Evolutionary conservation across 148 eudicot genomes (phyloP).

Genomic region (Camellia japonica): DNA sequence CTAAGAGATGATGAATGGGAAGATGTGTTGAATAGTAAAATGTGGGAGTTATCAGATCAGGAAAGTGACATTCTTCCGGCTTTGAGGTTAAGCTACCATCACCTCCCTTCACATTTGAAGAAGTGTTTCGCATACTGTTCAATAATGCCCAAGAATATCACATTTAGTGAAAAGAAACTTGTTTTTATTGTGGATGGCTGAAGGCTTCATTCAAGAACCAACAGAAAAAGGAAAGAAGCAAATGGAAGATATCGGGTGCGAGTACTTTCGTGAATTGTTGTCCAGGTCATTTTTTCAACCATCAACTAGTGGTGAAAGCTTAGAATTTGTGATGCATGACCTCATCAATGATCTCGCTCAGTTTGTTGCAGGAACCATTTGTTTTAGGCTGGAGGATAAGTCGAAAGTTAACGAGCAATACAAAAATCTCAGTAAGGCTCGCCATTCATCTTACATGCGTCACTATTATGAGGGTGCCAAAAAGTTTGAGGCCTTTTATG

Average conservation of each 20-base stretch:
- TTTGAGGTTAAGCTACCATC: constrained; percentile 24
- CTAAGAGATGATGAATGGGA: constrained; percentile 6
- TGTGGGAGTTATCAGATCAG: constrained; percentile 11
- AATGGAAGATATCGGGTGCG: constrained; percentile 27
- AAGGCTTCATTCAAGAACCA: constrained; percentile 19
- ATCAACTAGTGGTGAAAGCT: background rate
- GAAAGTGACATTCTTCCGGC: constrained; percentile 10
- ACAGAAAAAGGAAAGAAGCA: background rate
- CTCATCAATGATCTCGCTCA: constrained; percentile 39
- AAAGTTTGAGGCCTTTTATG: background rate
- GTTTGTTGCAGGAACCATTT: constrained; percentile 5
- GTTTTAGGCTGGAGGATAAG: constrained; percentile 24
- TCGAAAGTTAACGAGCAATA: background rate
- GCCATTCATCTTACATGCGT: constrained; percentile 19
- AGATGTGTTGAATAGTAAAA: constrained; percentile 13
- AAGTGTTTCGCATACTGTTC: constrained; percentile 26
- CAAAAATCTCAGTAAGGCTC: background rate
- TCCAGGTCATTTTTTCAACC: constrained; percentile 35
- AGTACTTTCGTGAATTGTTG: constrained; percentile 30
- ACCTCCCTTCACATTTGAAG: constrained; percentile 25
- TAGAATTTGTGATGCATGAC: constrained; percentile 35
- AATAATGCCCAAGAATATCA: constrained; percentile 17
- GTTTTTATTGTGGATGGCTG: constrained; percentile 31
- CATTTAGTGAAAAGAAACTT: constrained; percentile 9
- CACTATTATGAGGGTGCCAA: constrained; percentile 3